Evolutionary conservation across 2,329 filamentous ascomycete genomes (phyloP), one percentile per base, ranked within the genome.

Genomic region (Eurotiales sp.): DNA sequence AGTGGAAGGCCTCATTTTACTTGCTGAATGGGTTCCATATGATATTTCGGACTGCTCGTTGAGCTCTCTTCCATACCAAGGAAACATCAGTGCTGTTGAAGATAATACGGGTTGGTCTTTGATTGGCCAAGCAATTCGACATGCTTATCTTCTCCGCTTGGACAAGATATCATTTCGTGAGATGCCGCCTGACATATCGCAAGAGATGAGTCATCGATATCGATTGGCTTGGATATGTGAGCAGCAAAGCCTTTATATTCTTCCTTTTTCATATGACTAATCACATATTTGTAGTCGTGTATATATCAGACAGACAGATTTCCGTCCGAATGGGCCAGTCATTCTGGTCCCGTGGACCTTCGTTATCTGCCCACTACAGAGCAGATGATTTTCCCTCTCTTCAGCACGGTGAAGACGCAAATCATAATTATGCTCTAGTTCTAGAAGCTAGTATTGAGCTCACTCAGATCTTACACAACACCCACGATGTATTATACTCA

Each of bases 1-100:
- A 0, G 54, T 62, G 8, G 59, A 60, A 32, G 56, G 55, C 4
- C 46, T 62, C 8, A 41, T 62, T 7, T 46, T 62, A 3, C 39
- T 61, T 2, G 55, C 59, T 1, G 59, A 61, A 19, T 62, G 58
- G 60, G 39, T 61, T 19, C 57, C 58, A n/a, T n/a, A n/a, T n/a
- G n/a, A n/a, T n/a, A n/a, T n/a, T n/a, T n/a, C n/a, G n/a, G n/a
- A n/a, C n/a, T n/a, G n/a, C n/a, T n/a, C n/a, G n/a, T n/a, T n/a
- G n/a, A n/a, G n/a, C 4, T 53, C 59, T 53, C 41, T 55, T 22
- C 42, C 29, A 22, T 45, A n/a, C 27, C 29, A 22, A 17, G 32
- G 14, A 34, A 15, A 32, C 50, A 27, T 25, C 41, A 10, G 45
- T 53, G 42, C 25, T 15, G 49, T 39, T 27, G 60, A 62, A 29